Evolutionary conservation across 164 flowering plant genomes (phyloP).

Genomic region (Brasenia schreberi): DNA sequence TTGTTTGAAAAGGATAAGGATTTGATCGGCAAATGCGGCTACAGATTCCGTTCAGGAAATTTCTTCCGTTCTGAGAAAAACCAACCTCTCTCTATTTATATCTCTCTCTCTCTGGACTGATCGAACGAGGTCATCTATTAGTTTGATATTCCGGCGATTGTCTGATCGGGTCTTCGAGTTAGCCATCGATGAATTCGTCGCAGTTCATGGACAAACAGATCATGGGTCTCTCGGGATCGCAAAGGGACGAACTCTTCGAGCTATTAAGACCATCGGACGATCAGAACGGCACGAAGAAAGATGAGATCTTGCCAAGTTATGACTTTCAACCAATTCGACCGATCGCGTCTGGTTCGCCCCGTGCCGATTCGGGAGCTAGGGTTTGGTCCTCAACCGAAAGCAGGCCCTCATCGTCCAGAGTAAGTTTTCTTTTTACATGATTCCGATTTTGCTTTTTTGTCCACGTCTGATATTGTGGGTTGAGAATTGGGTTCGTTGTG

Average conservation of each 20-base stretch:
- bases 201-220: slow-evolving; percentile 91
- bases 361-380: slow-evolving; percentile 24
- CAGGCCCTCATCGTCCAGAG: slow-evolving; percentile 20
- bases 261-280: slow-evolving; percentile 33
- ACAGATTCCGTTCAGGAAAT: too few relatives aligned
- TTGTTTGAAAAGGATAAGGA: too few relatives aligned
- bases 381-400: slow-evolving; percentile 48
- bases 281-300: slow-evolving; percentile 22
- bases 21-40: too few relatives aligned
- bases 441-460: neutral
- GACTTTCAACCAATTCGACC: slow-evolving; percentile 82
- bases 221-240: slow-evolving; percentile 62
- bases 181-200: slow-evolving; percentile 37
- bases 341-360: slow-evolving; percentile 10
- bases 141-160: neutral
- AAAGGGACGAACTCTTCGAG: slow-evolving; percentile 39
- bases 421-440: slow-evolving; percentile 9
- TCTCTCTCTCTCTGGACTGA: too few relatives aligned
- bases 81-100: too few relatives aligned
- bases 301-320: slow-evolving; percentile 65
- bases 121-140: neutral
- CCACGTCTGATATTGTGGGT: neutral
- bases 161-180: neutral
- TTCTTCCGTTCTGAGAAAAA: too few relatives aligned
- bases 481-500: neutral